Conservation (phyloP, 2,329 filamentous ascomycete genomes). For the Xylariaceae sp. region DNA sequence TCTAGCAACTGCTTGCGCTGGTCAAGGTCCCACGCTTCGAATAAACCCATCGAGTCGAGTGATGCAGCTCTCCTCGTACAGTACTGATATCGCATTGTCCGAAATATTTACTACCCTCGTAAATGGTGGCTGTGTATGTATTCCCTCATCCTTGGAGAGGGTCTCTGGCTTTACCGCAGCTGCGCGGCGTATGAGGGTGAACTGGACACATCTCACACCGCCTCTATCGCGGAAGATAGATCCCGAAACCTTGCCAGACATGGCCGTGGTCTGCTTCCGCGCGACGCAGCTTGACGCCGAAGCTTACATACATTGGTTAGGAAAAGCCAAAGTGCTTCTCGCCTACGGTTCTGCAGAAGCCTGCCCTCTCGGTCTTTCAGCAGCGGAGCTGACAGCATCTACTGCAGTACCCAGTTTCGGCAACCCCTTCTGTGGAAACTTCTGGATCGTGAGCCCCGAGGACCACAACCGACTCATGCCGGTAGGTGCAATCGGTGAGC, state of each 20-base stretch:
- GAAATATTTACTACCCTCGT: conserved; percentile 61
- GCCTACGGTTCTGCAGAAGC: conserved; percentile 60
- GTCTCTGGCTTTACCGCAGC: conserved; percentile 51
- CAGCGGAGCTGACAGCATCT: conserved; percentile 50
- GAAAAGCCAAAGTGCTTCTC: conserved; percentile 54
- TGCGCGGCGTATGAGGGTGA: conserved; percentile 52
- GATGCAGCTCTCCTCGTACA: conserved; percentile 63
- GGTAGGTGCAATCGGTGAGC: conserved; percentile 62
- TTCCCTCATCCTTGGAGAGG: conserved; percentile 52
- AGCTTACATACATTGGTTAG: conserved; percentile 55
- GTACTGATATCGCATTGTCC: conserved; percentile 59
- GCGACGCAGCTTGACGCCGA: conserved; percentile 58
- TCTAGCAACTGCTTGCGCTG: conserved; percentile 60
- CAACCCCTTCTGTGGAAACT: conserved; percentile 55
- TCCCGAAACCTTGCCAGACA: conserved; percentile 36
- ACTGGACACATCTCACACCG: conserved; percentile 56
- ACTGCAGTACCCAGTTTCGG: conserved; percentile 52
- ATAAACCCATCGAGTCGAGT: conserved; percentile 61
- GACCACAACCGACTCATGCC: conserved; percentile 59
- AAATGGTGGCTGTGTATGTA: conserved; percentile 58
- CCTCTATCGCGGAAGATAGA: conserved; percentile 52
- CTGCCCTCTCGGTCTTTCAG: conserved; percentile 59
- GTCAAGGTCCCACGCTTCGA: conserved; percentile 57
- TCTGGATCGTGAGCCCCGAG: conserved; percentile 61
- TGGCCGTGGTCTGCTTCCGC: conserved; percentile 47